These are phyloP conservation scores for Eurotiales sp. DNA, from an alignment of 2,329 filamentous ascomycete species.

Conservation along the genomic window DNA sequence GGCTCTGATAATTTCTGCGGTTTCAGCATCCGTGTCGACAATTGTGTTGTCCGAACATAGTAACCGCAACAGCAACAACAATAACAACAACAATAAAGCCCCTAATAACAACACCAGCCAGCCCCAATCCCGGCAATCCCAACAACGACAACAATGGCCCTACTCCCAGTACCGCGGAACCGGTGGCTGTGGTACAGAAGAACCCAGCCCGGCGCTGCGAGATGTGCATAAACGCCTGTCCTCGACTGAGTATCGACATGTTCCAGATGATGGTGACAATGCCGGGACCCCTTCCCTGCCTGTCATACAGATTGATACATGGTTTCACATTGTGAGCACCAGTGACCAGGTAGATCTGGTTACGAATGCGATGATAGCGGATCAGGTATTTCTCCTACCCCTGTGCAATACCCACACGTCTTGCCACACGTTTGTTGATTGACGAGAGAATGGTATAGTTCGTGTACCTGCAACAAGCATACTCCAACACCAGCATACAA, in stretches of 20 bases:
- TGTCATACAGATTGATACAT: constrained; percentile 37
- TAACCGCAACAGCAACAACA: neutral
- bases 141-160: too few species aligned
- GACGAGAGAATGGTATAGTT: too few species aligned
- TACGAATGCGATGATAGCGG: constrained; percentile 31
- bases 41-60: neutral
- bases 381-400: constrained; percentile 36
- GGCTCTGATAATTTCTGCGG: constrained; percentile 6
- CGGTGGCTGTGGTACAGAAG: constrained; percentile 28
- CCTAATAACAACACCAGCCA: neutral
- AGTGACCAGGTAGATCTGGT: constrained; percentile 25
- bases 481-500: constrained; percentile 43
- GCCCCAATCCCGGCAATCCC: too few species aligned
- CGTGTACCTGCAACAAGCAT: constrained; percentile 43
- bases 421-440: too few species aligned
- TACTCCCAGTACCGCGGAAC: neutral
- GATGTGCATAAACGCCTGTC: constrained; percentile 24
- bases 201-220: constrained; percentile 26
- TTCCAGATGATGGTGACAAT: constrained; percentile 11
- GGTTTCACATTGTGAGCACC: constrained; percentile 42
- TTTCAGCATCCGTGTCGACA: constrained; percentile 2
- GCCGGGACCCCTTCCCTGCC: constrained; percentile 11
- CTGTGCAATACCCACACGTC: too few species aligned
- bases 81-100: neutral
- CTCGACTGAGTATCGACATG: constrained; percentile 16